A percentile compares a stretch with the other conserved stretches of the same genome.
Evolutionary conservation across 306 rosid species (phyloP).

Genomic region (Vicia villosa): DNA sequence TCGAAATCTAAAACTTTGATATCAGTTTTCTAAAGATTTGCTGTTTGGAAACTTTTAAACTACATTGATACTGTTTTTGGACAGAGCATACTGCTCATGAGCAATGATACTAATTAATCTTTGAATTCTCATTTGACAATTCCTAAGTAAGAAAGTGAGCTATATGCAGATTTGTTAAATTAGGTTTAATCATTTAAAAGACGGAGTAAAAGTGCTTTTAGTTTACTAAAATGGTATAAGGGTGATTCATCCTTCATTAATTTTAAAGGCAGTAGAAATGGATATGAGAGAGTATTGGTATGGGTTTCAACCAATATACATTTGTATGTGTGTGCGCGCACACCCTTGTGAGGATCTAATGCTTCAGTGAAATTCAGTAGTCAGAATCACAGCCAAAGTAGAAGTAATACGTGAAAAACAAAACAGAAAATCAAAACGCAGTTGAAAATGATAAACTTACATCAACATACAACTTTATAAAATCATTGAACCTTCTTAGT

Average conservation of each 20-base stretch:
- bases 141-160: not conserved
- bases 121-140: conserved; percentile 2
- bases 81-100: conserved; percentile 14
- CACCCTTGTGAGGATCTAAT: not conserved
- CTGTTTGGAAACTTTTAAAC: conserved; percentile 9
- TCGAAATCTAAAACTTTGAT: not conserved
- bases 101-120: not conserved
- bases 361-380: conserved; percentile 1
- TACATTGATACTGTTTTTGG: not conserved
- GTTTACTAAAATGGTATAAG: conserved; percentile 4
- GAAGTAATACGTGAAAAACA: not conserved
- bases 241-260: not conserved
- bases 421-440: not conserved
- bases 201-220: conserved; percentile 22
- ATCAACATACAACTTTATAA: conserved; percentile 74
- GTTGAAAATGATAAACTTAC: conserved; percentile 56
- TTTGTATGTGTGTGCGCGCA: not conserved
- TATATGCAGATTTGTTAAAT: conserved; percentile 23
- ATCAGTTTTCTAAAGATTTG: not conserved
- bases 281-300: conserved; percentile 8
- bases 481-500: conserved; percentile 94
- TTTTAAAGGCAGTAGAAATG: conserved; percentile 4
- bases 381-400: conserved; percentile 13
- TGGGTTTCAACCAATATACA: not conserved
- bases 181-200: not conserved